These are phyloP conservation scores for Podospora appendiculata DNA, from an alignment of 495 filamentous ascomycete genomes.

Conservation along the genomic window DNA sequence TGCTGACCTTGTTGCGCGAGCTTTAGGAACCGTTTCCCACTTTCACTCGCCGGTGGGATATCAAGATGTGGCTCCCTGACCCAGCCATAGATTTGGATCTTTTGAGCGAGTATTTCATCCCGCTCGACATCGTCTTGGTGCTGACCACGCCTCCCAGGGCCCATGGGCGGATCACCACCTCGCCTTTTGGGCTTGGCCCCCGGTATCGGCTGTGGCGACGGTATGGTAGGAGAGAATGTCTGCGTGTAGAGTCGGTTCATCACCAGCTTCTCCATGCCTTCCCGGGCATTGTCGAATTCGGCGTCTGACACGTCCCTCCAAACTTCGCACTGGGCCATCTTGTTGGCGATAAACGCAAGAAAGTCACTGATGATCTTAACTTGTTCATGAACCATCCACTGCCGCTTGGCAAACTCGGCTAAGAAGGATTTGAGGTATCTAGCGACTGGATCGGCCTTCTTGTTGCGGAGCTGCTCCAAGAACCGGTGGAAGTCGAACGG, in stretches of 20 bases:
- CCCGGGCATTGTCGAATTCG: conserved; percentile 95
- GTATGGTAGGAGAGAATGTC: conserved; percentile 91
- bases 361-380: conserved; percentile 98
- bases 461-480: conserved; percentile 87
- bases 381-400: conserved; percentile 99
- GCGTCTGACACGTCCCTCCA: conserved; percentile 94
- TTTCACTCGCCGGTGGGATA: conserved; percentile 76
- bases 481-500: conserved; percentile 99
- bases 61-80: conserved; percentile 90
- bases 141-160: conserved; percentile 81
- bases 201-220: conserved; percentile 65
- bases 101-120: conserved; percentile 90
- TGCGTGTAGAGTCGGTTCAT: conserved; percentile 98
- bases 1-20: conserved; percentile 77
- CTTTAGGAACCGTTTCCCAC: conserved; percentile 76
- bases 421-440: conserved; percentile 93
- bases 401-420: conserved; percentile 89
- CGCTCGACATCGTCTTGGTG: conserved; percentile 98
- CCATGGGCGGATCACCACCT: conserved; percentile 59
- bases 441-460: conserved; percentile 92
- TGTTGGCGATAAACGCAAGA: conserved; percentile 93
- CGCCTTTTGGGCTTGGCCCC: conserved; percentile 61
- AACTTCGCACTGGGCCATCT: conserved; percentile 97
- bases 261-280: conserved; percentile 99
- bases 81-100: conserved; percentile 95